Base-by-base conservation (phyloP, 495 filamentous ascomycete species). In the Podospora didyma region DNA sequence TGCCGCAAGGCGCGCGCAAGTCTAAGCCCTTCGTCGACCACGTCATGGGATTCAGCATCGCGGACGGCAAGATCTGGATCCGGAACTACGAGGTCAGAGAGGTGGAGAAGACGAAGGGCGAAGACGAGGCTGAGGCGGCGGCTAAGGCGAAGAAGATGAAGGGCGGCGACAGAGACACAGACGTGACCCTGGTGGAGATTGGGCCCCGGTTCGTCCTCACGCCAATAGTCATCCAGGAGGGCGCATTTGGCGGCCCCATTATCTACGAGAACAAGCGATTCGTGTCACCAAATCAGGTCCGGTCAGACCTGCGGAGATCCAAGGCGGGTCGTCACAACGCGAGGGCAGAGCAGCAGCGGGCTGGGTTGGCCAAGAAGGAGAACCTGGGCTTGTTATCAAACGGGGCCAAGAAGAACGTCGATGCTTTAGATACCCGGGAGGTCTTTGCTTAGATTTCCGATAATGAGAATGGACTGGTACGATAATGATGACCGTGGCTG, bases 191-290 rank as follows among this genome's bases (percentile, higher is more conserved):
- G 45, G 86, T 96, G 2, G 94, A 98, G 75, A 96, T 98, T 54
- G 95, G 94, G 1, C 93, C 95, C 5, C 81, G 94, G 48, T 96
- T 97, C 65, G 93, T 97, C 20, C 75, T 97, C 49, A 97, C 93
- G 46, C 94, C 95, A 2, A 97, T 97, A 57, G 84, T 97, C 46
- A 96, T 99, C 60, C 82, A 96, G 52, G 94, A 99, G 71, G 89
- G 88, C 26, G 90, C 88, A 58, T 99, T 99, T 62, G 94, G 94
- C 51, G 94, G 94, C 0, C 95, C 95, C 1, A 89, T 97, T 53
- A 92, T 98, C 60, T 97, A 96, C 75, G 92, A 97, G 82, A 98
- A 98, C 72, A 96, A 94, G 80, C 89, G 96, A 65, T 98, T 96
- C 66, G 90, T 98, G 51, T 91, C 86, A 62, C 95, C 94, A 28